Evolutionary conservation across 2,329 filamentous ascomycete species (phyloP).

Genomic region (Penicillium sp.): DNA sequence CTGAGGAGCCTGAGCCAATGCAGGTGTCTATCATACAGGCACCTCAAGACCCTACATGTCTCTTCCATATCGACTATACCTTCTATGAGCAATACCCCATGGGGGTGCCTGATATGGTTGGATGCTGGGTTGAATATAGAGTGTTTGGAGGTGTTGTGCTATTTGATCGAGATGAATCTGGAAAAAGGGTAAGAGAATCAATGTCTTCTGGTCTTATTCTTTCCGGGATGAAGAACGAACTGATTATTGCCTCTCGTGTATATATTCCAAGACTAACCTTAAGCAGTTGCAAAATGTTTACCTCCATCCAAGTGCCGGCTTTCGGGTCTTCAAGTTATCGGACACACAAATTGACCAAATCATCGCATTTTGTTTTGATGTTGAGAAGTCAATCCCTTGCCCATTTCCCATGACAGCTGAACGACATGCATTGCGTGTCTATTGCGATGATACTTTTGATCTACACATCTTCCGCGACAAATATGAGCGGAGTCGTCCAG

Average conservation of each 20-base stretch:
- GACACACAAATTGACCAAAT: not conserved
- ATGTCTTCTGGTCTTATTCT: too few relatives aligned
- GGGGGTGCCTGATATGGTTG: not conserved
- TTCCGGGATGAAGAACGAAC: too few relatives aligned
- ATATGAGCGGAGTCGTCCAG: not conserved
- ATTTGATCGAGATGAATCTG: not conserved
- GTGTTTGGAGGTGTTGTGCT: not conserved
- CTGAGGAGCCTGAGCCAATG: not conserved
- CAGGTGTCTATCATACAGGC: not conserved
- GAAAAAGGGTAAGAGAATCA: not conserved
- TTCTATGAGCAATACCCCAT: not conserved
- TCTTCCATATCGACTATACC: not conserved
- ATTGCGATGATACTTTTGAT: not conserved
- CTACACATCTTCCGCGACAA: not conserved
- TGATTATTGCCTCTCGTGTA: not conserved
- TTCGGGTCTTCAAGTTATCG: not conserved
- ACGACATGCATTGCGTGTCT: not conserved
- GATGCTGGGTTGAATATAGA: not conserved
- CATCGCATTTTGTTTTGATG: not conserved
- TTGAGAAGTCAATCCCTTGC: not conserved
- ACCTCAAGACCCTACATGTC: not conserved
- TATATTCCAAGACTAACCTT: not conserved
- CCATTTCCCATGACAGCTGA: not conserved
- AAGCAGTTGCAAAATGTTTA: not conserved
- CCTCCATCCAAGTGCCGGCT: not conserved